Evolutionary conservation across 2,329 filamentous ascomycete genomes (phyloP).

Genomic region (Amauroascus niger): DNA sequence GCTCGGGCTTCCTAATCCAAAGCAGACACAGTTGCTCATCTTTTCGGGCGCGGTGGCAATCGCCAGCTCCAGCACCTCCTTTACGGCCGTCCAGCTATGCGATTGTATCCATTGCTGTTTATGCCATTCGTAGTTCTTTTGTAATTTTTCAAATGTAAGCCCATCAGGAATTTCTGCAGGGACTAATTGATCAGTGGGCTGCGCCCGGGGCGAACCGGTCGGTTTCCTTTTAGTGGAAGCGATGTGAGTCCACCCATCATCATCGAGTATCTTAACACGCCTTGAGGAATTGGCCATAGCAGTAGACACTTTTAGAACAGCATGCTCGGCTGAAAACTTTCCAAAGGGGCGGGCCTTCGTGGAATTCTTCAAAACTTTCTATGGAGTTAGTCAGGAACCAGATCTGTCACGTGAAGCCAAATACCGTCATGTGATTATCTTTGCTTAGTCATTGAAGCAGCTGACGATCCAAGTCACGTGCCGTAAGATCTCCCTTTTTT

Average conservation of each 20-base stretch:
- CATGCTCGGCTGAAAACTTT: no score
- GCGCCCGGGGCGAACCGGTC: conserved; percentile 3
- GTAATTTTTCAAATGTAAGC: conserved; percentile 27
- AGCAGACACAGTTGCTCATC: conserved; percentile 29
- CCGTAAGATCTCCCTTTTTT: no score
- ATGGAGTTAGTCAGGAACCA: no score
- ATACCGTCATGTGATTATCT: no score
- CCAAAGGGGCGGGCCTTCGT: no score
- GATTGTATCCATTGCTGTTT: conserved; percentile 26
- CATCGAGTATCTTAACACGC: conserved; percentile 31
- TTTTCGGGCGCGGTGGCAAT: neutral
- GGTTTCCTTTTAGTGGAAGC: conserved; percentile 16
- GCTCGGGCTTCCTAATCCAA: conserved; percentile 35
- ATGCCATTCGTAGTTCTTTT: conserved; percentile 25
- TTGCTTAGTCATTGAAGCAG: no score
- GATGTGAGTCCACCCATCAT: conserved; percentile 39
- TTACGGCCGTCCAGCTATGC: conserved; percentile 22
- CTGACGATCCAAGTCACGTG: no score
- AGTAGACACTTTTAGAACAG: no score
- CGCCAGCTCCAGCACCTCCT: conserved; percentile 8
- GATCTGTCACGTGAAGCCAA: no score
- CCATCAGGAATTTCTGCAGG: conserved; percentile 31
- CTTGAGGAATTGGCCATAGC: conserved; percentile 21
- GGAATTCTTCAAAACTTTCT: no score
- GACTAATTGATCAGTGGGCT: conserved; percentile 17